Base-by-base conservation (phyloP, 768 basidiomycete species). In the Tricholoma furcatifolium region DNA sequence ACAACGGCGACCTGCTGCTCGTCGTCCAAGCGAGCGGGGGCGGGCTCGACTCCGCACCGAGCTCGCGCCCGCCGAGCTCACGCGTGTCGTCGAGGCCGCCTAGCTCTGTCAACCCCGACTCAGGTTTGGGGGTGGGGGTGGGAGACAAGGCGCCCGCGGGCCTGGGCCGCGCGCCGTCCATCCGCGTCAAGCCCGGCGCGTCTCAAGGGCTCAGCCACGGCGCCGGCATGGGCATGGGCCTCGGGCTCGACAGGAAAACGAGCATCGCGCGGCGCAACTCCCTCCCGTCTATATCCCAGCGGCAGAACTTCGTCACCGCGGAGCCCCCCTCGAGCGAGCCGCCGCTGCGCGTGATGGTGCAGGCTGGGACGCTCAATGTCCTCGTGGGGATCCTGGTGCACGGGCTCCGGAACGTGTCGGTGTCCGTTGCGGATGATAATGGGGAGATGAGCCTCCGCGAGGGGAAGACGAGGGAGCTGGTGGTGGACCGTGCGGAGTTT, bases 341-440 rank as follows among this genome's bases (percentile, higher is more conserved):
- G 2, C 84, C 89, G 0, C 71, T 93, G 32, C 82, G 89, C 11
- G 90, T 91, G 0, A 68, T 88, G 11, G 86, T 93, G 5, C 81
- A 87, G 58, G 88, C 89, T 2, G 91, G 90, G 8, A 88, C 90
- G 1, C 70, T 93, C 14, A 86, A 87, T 54, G 75, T 80, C 23
- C 73, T 93, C 1, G 86, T 93, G 9, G 82, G 84, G 38, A 78
- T 91, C 9, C 77, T 93, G 14, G 83, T 90, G 0, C 85, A 88
- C 61, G 91, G 91, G 3, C 71, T 93, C 17, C 82, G 82, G 43
- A 84, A 84, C 30, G 82, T 93, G 4, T 85, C 87, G 0, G 88
- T 91, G 0, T 85, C 87, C 0, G 87, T 91, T 4, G 83, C 91
- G 0, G 91, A 93, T 58, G 91, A 93, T 62, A 92, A 91, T 59